phyloP scores from a whole-genome alignment of 768 basidiomycete genomes.

The Naganishia onofrii region DNA sequence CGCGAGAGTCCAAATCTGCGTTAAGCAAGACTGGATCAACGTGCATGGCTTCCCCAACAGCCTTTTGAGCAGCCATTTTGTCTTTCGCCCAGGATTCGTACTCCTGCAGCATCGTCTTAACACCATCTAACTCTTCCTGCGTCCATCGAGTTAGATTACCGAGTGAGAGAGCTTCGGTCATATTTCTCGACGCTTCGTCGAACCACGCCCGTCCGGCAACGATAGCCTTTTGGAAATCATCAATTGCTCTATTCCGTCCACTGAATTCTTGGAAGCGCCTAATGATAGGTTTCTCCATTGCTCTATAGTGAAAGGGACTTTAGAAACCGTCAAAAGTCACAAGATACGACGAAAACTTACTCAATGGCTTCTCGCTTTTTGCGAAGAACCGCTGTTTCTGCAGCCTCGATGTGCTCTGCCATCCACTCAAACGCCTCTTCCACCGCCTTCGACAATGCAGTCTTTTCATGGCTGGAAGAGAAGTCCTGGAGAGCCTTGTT shows the following conservation, averaged over 20 bases:
- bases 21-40: slow-evolving; percentile 25
- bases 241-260: slow-evolving; percentile 76
- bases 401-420: slow-evolving; percentile 74
- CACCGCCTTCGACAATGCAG: slow-evolving; percentile 64
- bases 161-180: slow-evolving; percentile 64
- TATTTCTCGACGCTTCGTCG: slow-evolving; percentile 69
- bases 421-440: slow-evolving; percentile 80
- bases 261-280: slow-evolving; percentile 86
- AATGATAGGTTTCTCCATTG: slow-evolving; percentile 74
- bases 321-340: background rate
- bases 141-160: slow-evolving; percentile 77
- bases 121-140: slow-evolving; percentile 71
- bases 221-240: slow-evolving; percentile 78
- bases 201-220: slow-evolving; percentile 66
- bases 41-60: slow-evolving; percentile 12
- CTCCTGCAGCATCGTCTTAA: slow-evolving; percentile 73
- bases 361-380: slow-evolving; percentile 76
- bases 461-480: slow-evolving; percentile 70
- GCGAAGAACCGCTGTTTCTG: slow-evolving; percentile 70
- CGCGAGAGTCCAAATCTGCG: slow-evolving; percentile 24
- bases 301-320: slow-evolving; percentile 54
- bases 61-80: slow-evolving; percentile 56
- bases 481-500: slow-evolving; percentile 80
- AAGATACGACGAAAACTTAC: slow-evolving; percentile 58
- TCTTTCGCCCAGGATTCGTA: slow-evolving; percentile 80